Percentiles rank a stretch among this genome's conserved stretches.
Evolutionary conservation across 805 yeast species (phyloP).

Genomic region (Nakazawaea anatomiae): DNA sequence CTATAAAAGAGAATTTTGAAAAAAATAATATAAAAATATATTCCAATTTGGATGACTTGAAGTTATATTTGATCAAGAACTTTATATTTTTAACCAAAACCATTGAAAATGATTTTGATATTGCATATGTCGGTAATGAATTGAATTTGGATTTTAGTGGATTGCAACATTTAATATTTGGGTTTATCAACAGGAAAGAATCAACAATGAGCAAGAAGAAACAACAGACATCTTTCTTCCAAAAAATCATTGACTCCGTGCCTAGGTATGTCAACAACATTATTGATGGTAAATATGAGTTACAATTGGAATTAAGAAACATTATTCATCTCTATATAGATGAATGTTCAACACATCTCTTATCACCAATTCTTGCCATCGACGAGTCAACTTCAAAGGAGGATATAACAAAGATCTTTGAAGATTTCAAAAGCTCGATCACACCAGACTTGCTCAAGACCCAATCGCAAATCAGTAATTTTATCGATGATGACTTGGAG

Average conservation of each 20-base stretch:
- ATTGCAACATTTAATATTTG: slow-evolving; percentile 41
- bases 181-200: slow-evolving; percentile 34
- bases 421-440: slow-evolving; percentile 41
- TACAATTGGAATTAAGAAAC: slow-evolving; percentile 66
- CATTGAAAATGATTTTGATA: slow-evolving; percentile 65
- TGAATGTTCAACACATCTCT: slow-evolving; percentile 42
- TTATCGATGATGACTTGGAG: slow-evolving; percentile 45
- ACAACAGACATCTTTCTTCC: slow-evolving; percentile 11
- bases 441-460: slow-evolving; percentile 52
- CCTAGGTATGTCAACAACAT: slow-evolving; percentile 78
- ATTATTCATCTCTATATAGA: slow-evolving; percentile 66
- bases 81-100: slow-evolving; percentile 65
- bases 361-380: slow-evolving; percentile 35
- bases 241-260: slow-evolving; percentile 45
- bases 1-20: slow-evolving; percentile 51
- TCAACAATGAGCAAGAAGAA: slow-evolving; percentile 12
- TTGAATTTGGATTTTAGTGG: slow-evolving; percentile 80
- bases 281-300: slow-evolving; percentile 70
- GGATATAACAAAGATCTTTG: slow-evolving; percentile 14
- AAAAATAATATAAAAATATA: slow-evolving; percentile 38
- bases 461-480: slow-evolving; percentile 43
- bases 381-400: slow-evolving; percentile 9
- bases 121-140: slow-evolving; percentile 68
- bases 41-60: slow-evolving; percentile 38
- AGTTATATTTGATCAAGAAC: slow-evolving; percentile 66